Evolutionary conservation across 805 yeast genomes (phyloP).

Genomic region (Wickerhamomyces bisporus): DNA sequence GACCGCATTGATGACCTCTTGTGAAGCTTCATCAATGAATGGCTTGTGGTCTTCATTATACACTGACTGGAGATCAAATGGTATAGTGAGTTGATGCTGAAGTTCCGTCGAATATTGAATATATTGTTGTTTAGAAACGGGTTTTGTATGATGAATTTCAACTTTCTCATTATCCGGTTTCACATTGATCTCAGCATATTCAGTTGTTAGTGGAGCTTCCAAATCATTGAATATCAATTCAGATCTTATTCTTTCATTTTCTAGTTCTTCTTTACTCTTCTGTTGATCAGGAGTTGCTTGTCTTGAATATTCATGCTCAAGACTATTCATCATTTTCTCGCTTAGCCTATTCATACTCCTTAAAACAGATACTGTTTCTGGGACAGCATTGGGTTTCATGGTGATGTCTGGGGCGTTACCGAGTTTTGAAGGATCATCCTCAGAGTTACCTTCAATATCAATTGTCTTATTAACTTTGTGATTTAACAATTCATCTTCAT

Average conservation of each 20-base stretch:
- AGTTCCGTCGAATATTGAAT: slow-evolving; percentile 15
- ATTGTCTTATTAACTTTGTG: slow-evolving; percentile 62
- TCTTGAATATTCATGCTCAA: slow-evolving; percentile 39
- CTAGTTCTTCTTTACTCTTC: slow-evolving; percentile 33
- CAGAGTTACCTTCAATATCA: slow-evolving; percentile 76
- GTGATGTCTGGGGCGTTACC: slow-evolving; percentile 89
- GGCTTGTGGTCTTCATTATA: slow-evolving; percentile 22
- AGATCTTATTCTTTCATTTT: slow-evolving; percentile 32
- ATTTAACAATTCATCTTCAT: slow-evolving; percentile 35
- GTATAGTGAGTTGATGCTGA: slow-evolving; percentile 12
- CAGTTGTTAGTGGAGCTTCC: slow-evolving; percentile 40
- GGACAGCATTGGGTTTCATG: slow-evolving; percentile 58
- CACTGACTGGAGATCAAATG: slow-evolving; percentile 27
- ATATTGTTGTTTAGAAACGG: slow-evolving; percentile 20
- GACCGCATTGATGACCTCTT: slow-evolving; percentile 42
- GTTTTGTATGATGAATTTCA: slow-evolving; percentile 9
- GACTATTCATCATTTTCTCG: slow-evolving; percentile 66
- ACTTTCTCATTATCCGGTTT: slow-evolving; percentile 15
- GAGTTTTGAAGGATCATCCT: slow-evolving; percentile 67
- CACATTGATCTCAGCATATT: slow-evolving; percentile 43
- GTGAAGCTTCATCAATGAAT: slow-evolving; percentile 36
- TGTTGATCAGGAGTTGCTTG: slow-evolving; percentile 27
- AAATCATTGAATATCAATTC: slow-evolving; percentile 50
- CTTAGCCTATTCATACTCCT: slow-evolving; percentile 87
- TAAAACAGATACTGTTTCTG: slow-evolving; percentile 70